Evolutionary conservation across 2,329 filamentous ascomycete genomes (phyloP), one percentile per base, ranked within the genome.

Genomic region (Laburnicola sp.): DNA sequence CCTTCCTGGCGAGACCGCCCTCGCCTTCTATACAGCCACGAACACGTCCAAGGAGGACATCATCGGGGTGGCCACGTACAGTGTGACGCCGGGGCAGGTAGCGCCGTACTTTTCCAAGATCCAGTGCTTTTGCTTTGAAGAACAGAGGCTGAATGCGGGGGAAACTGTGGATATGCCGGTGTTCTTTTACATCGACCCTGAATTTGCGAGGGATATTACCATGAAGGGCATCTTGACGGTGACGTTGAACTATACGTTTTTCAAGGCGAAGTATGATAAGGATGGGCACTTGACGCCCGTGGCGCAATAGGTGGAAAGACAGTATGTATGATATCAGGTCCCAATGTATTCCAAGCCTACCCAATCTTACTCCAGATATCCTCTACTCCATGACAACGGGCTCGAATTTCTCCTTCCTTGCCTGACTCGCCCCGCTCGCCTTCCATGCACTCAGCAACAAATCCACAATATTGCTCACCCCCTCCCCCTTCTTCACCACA

Each of bases 151-250:
- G 59, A 93, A 94, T 70, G 92, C 92, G 4, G 92, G 93, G 38
- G 95, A 99, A 80, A 94, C 91, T 38, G 94, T 99, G 47, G 94
- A 99, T 73, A 99, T 99, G 95, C 95, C 94, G 0, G 95, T 99
- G 0, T 99, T 99, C 75, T 99, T 99, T 76, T 99, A 97, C 74
- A 88, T 99, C 59, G 94, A 99, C 69, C 94, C 94, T 0, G 94
- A 97, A 69, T 87, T 99, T 76, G 81, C 93, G 52, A 92, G 88
- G 62, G 94, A 99, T 74, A 78, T 93, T 45, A 92, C 88, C 58
- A 97, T 97, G 93, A 89, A 83, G 75, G 89, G 88, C 0, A 90
- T 99, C 56, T 91, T 97, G 76, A 96, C 92, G 2, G 91, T 99
- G 48, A 99, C 94, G 30, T 75, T 99, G 67, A 96, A 87, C 62